phyloP scores from a whole-genome alignment of 2,329 filamentous ascomycete species.

The Exophiala sp. region DNA sequence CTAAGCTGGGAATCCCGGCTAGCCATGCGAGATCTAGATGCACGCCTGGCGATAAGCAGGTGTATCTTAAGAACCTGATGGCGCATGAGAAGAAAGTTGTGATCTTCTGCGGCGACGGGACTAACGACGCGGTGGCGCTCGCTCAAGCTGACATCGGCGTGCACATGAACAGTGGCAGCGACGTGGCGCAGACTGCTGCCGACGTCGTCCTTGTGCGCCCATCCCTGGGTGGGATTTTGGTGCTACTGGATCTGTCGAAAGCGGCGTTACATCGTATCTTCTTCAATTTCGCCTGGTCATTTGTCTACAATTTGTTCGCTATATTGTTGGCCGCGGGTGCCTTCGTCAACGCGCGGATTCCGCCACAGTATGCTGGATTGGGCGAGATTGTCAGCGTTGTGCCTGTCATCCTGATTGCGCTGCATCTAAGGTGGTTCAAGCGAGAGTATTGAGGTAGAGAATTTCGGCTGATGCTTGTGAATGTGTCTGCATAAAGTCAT shows the following conservation, averaged over 20 bases:
- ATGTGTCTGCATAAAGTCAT: too few relatives aligned
- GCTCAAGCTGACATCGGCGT: slow-evolving; percentile 66
- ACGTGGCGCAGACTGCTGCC: slow-evolving; percentile 61
- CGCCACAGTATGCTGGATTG: slow-evolving; percentile 60
- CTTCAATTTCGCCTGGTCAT: slow-evolving; percentile 67
- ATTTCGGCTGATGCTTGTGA: too few relatives aligned
- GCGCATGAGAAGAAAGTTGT: slow-evolving; percentile 34
- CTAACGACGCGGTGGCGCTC: slow-evolving; percentile 69
- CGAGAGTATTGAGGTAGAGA: too few relatives aligned
- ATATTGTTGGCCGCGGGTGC: slow-evolving; percentile 62
- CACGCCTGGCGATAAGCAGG: slow-evolving; percentile 52
- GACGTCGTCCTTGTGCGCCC: slow-evolving; percentile 63
- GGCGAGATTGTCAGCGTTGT: slow-evolving; percentile 69
- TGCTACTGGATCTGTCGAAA: slow-evolving; percentile 51
- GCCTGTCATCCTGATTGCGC: slow-evolving; percentile 52
- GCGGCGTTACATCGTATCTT: slow-evolving; percentile 45
- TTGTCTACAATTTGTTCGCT: slow-evolving; percentile 64
- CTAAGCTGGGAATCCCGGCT: slow-evolving; percentile 36
- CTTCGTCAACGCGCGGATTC: slow-evolving; percentile 54
- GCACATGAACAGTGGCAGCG: slow-evolving; percentile 56
- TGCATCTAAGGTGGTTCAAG: slow-evolving; percentile 6
- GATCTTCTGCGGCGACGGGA: slow-evolving; percentile 70
- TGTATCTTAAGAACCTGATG: slow-evolving; percentile 30
- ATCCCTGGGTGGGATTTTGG: slow-evolving; percentile 51
- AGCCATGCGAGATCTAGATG: slow-evolving; percentile 42